These are phyloP conservation scores for Beauveria sp. DNA, from an alignment of 2,329 filamentous ascomycete species.

Conservation along the genomic window DNA sequence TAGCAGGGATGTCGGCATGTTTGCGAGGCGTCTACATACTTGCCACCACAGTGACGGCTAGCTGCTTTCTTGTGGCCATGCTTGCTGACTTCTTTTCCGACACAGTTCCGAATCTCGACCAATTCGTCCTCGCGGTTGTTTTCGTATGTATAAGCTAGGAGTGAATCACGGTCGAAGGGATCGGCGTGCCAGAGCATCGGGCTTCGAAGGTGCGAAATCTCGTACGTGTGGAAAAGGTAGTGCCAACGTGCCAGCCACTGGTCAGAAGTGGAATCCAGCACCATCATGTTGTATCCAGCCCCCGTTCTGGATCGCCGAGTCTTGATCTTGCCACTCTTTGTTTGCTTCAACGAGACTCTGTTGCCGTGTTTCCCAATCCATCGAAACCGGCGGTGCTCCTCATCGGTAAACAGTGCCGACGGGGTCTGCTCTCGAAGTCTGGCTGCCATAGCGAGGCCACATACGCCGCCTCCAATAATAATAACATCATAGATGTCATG, in stretches of 20 bases:
- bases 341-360: conserved; percentile 48
- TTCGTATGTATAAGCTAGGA: conserved; percentile 61
- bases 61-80: conserved; percentile 61
- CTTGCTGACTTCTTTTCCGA: conserved; percentile 74
- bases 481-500: conserved; percentile 53
- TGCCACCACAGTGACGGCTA: conserved; percentile 30
- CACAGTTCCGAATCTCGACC: conserved; percentile 63
- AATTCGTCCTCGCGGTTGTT: conserved; percentile 55
- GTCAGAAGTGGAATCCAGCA: conserved; percentile 58
- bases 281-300: conserved; percentile 41
- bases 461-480: conserved; percentile 68
- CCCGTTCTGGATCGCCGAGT: conserved; percentile 6
- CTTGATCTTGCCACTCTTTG: conserved; percentile 26
- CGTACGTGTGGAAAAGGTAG: conserved; percentile 56
- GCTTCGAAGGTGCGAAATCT: conserved; percentile 65
- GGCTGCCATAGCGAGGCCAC: conserved; percentile 65
- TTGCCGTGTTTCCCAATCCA: conserved; percentile 63
- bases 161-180: conserved; percentile 63
- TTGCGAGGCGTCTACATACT: conserved; percentile 24
- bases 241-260: conserved; percentile 68
- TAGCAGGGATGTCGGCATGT: conserved; percentile 5
- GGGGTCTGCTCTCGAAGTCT: conserved; percentile 65
- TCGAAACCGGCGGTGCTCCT: conserved; percentile 73
- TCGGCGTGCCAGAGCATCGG: conserved; percentile 82
- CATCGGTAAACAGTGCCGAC: conserved; percentile 74